A percentile compares a stretch with the other conserved stretches of the same genome.
These are phyloP conservation scores for Vitis riparia DNA, from an alignment of 164 flowering plant species.

Conservation along the genomic window DNA sequence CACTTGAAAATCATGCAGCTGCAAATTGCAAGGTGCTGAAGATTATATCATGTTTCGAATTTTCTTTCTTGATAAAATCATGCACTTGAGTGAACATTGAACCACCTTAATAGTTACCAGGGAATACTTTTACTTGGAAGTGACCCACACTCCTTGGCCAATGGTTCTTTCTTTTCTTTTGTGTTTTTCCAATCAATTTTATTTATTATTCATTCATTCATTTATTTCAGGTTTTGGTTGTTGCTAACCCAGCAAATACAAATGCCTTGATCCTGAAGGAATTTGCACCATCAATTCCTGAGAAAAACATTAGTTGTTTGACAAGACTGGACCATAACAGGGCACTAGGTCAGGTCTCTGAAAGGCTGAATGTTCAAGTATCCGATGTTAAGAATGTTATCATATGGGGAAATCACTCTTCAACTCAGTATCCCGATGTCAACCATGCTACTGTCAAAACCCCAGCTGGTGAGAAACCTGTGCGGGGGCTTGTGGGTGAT, in stretches of 20 bases:
- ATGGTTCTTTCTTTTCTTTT: background rate
- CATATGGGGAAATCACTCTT: constrained; percentile 98
- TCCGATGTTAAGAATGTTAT: constrained; percentile 92
- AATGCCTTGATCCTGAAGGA: constrained; percentile 98
- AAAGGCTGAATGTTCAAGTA: constrained; percentile 87
- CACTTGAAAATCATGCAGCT: constrained; percentile 91
- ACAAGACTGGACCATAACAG: constrained; percentile 97
- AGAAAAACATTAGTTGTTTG: constrained; percentile 84
- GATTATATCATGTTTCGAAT: too few relatives aligned
- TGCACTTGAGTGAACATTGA: too few relatives aligned
- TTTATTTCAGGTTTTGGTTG: constrained; percentile 80
- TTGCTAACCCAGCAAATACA: constrained; percentile 99
- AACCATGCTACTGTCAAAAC: constrained; percentile 84
- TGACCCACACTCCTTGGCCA: too few relatives aligned
- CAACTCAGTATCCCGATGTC: constrained; percentile 91
- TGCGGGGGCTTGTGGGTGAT: constrained; percentile 79
- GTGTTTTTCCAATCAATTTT: background rate
- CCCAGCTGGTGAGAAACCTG: constrained; percentile 83
- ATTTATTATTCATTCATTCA: constrained; percentile 2
- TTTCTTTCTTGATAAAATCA: too few relatives aligned
- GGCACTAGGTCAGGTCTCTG: constrained; percentile 96
- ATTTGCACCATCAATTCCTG: constrained; percentile 86
- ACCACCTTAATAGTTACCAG: too few relatives aligned
- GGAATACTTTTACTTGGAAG: too few relatives aligned
- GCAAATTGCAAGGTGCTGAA: constrained; percentile 88